Conservation (phyloP, 2,329 filamentous ascomycete species). For the Fusarium fujikuroi region DNA sequence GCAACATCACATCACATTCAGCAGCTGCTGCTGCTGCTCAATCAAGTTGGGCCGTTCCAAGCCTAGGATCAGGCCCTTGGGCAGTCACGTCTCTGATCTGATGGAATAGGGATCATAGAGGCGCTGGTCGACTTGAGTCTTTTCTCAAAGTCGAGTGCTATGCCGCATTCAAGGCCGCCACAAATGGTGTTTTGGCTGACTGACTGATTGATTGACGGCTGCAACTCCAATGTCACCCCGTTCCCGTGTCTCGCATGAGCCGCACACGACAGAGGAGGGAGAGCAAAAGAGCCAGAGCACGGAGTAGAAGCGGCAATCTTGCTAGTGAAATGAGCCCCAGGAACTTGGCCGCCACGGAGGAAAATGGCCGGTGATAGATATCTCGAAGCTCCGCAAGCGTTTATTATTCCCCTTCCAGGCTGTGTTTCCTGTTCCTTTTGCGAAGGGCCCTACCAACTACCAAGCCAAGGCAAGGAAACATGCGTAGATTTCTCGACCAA, state of each 20-base stretch:
- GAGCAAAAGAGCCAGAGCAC: not conserved
- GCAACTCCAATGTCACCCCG: slow-evolving; percentile 28
- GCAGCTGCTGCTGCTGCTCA: not conserved
- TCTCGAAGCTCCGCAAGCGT: slow-evolving; percentile 7
- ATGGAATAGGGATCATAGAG: slow-evolving; percentile 2
- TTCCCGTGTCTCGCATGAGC: slow-evolving; percentile 37
- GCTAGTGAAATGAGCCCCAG: slow-evolving; percentile 4
- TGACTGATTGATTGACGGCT: not conserved
- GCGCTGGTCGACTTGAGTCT: not conserved
- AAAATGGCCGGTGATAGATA: not conserved
- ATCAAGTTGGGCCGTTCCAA: slow-evolving; percentile 33
- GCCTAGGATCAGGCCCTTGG: slow-evolving; percentile 12
- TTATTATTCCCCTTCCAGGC: not conserved
- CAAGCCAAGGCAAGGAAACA: slow-evolving; percentile 8
- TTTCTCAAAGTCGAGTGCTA: slow-evolving; percentile 13
- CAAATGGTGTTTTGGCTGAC: slow-evolving; percentile 3
- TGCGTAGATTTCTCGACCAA: slow-evolving; percentile 12
- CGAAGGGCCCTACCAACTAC: not conserved
- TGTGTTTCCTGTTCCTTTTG: slow-evolving; percentile 13
- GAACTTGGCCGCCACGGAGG: slow-evolving; percentile 4
- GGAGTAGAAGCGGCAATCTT: slow-evolving; percentile 1
- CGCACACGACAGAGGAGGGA: slow-evolving; percentile 15
- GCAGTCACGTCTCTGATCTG: not conserved
- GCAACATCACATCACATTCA: slow-evolving; percentile 2
- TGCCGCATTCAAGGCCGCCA: slow-evolving; percentile 25